phyloP scores from a whole-genome alignment of 371 early-diverging fungal species.

The Catenaria anguillulae region DNA sequence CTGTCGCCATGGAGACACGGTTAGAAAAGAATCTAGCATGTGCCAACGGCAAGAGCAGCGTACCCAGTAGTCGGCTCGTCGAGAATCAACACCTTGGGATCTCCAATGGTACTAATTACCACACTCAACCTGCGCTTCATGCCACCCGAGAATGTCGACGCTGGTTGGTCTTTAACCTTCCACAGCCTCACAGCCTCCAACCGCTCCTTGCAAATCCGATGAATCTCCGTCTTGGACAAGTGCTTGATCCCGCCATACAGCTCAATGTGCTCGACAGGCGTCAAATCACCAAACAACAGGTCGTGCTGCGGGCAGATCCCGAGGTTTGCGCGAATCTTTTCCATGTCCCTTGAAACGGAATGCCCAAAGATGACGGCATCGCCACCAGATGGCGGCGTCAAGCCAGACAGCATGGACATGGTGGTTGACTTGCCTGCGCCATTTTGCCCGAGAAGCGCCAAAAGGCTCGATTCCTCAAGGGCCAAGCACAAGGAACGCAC shows the following conservation, averaged over 20 bases:
- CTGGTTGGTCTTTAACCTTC: conserved; percentile 24
- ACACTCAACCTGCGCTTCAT: no score
- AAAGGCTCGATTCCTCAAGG: conserved; percentile 40
- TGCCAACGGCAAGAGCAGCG: no score
- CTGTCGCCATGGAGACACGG: no score
- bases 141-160: conserved; percentile 13
- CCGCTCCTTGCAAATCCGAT: conserved; percentile 20
- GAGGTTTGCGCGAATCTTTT: conserved; percentile 39
- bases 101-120: no score
- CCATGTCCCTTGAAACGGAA: conserved; percentile 32
- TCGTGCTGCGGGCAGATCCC: conserved; percentile 62
- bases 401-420: conserved; percentile 46
- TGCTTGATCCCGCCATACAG: conserved; percentile 27
- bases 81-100: conserved; percentile 38
- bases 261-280: conserved; percentile 31
- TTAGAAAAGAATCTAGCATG: no score
- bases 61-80: conserved; percentile 35
- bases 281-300: conserved; percentile 48
- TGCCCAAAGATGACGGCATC: conserved; percentile 45
- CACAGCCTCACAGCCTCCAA: conserved; percentile 32
- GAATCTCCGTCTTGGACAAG: conserved; percentile 14
- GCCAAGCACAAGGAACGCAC: conserved; percentile 39
- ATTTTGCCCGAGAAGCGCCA: conserved; percentile 35
- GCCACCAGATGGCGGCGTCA: conserved; percentile 41
- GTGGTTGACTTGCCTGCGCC: conserved; percentile 52